A percentile compares a stretch with the other conserved stretches of the same genome.
These are phyloP conservation scores for Tricholomella constricta DNA, from an alignment of 768 basidiomycete species.

Conservation along the genomic window DNA sequence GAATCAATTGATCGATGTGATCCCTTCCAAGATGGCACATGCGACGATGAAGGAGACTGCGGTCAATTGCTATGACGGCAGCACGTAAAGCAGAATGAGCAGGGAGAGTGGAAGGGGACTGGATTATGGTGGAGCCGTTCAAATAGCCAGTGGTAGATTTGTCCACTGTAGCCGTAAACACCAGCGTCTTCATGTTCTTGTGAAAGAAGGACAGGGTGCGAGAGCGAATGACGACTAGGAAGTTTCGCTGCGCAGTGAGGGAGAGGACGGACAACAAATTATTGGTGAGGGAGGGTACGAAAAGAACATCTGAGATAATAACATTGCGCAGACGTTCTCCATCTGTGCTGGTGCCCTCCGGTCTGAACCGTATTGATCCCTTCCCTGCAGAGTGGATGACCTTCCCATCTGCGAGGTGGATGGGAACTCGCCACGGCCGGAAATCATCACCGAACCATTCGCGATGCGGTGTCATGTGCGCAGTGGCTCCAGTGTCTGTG, in stretches of 20 bases:
- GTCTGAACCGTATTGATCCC: neutral
- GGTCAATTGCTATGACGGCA: too few species aligned
- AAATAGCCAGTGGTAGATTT: neutral
- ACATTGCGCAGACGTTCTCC: constrained; percentile 6
- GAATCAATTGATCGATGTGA: neutral
- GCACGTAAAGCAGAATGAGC: too few species aligned
- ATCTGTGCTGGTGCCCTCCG: neutral
- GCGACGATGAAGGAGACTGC: neutral
- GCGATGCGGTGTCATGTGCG: neutral
- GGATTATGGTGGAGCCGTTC: neutral
- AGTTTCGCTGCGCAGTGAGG: neutral
- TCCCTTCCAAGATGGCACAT: neutral
- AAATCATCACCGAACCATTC: neutral
- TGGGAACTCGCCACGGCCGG: neutral
- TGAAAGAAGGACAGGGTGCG: neutral
- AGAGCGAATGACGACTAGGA: neutral
- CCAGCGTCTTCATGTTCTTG: neutral
- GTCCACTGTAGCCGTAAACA: neutral
- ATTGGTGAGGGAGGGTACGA: constrained; percentile 6
- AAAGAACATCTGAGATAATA: constrained; percentile 12
- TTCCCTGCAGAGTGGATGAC: neutral
- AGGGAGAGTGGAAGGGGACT: too few species aligned
- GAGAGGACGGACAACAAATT: constrained; percentile 6
- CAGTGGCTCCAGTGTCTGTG: neutral
- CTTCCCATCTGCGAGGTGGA: neutral